Conservation (phyloP, 2,329 filamentous ascomycete species). For the Ambrosiella xylebori region DNA sequence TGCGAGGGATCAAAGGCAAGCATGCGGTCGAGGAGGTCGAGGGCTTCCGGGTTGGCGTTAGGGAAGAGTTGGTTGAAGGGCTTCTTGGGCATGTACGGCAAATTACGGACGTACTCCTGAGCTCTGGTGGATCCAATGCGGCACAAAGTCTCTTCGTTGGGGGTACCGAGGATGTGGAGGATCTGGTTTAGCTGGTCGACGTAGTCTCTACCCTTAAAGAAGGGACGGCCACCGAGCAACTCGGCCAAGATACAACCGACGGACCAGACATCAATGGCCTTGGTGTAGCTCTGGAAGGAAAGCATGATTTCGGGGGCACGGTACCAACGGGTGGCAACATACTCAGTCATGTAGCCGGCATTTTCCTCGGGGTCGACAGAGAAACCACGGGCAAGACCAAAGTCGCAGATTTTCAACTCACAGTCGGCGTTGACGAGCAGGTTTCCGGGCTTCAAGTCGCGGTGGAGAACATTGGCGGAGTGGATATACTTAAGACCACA, state of each 20-base stretch:
- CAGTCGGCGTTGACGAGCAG: constrained; percentile 96
- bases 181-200: constrained; percentile 99
- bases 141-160: constrained; percentile 82
- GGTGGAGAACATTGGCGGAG: constrained; percentile 91
- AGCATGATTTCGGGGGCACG: constrained; percentile 95
- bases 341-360: constrained; percentile 98
- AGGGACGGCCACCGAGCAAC: constrained; percentile 84
- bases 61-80: constrained; percentile 79
- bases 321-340: constrained; percentile 94
- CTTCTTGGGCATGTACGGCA: constrained; percentile 88
- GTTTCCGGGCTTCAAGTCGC: constrained; percentile 94
- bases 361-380: constrained; percentile 96
- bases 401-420: constrained; percentile 98
- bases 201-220: constrained; percentile 98
- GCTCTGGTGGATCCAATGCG: constrained; percentile 90
- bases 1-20: constrained; percentile 89
- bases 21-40: constrained; percentile 93
- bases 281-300: constrained; percentile 99
- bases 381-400: constrained; percentile 89
- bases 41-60: constrained; percentile 84
- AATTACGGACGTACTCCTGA: constrained; percentile 94
- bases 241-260: constrained; percentile 96
- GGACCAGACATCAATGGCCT: constrained; percentile 99
- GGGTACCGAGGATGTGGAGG: constrained; percentile 90
- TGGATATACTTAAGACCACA: constrained; percentile 99